Percentiles rank a stretch among this genome's conserved stretches.
These are phyloP conservation scores for Tetrapisispora phaffii DNA, from an alignment of 805 yeast genomes.

Conservation along the genomic window DNA sequence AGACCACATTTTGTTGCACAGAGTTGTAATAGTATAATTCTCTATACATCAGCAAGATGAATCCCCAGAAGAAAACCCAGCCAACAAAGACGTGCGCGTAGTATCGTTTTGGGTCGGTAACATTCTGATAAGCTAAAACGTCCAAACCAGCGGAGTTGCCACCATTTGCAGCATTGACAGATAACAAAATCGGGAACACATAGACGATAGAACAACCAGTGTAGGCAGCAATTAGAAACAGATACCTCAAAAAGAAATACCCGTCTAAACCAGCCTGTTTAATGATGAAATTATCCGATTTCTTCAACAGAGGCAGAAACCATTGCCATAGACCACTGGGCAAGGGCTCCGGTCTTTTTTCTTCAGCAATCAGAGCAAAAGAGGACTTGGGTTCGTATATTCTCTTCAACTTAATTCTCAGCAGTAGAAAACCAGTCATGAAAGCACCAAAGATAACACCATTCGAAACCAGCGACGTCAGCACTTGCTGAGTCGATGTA, in stretches of 20 bases:
- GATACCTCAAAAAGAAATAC: conserved; percentile 75
- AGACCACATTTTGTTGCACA: conserved; percentile 62
- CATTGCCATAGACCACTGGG: conserved; percentile 62
- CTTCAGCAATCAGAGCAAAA: conserved; percentile 47
- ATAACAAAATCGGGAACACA: conserved; percentile 62
- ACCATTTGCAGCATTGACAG: conserved; percentile 70
- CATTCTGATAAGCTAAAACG: conserved; percentile 68
- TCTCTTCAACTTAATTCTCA: conserved; percentile 61
- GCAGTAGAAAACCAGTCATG: conserved; percentile 47
- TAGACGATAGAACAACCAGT: conserved; percentile 47
- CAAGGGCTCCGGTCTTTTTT: conserved; percentile 63
- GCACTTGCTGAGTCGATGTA: conserved; percentile 64
- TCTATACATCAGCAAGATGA: conserved; percentile 67
- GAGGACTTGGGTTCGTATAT: conserved; percentile 79
- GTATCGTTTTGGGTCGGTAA: conserved; percentile 49
- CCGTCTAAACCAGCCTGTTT: conserved; percentile 93
- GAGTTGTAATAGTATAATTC: conserved; percentile 74
- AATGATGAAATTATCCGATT: conserved; percentile 65
- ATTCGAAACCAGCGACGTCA: conserved; percentile 62
- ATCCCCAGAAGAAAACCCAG: conserved; percentile 65
- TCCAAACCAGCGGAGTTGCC: conserved; percentile 59
- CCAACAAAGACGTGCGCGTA: conserved; percentile 80
- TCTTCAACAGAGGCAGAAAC: conserved; percentile 52
- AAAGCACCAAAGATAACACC: conserved; percentile 56
- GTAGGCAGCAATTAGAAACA: conserved; percentile 44